These are phyloP conservation scores for Musa itinerans DNA, from an alignment of 176 grass and related monocot species.

Conservation along the genomic window DNA sequence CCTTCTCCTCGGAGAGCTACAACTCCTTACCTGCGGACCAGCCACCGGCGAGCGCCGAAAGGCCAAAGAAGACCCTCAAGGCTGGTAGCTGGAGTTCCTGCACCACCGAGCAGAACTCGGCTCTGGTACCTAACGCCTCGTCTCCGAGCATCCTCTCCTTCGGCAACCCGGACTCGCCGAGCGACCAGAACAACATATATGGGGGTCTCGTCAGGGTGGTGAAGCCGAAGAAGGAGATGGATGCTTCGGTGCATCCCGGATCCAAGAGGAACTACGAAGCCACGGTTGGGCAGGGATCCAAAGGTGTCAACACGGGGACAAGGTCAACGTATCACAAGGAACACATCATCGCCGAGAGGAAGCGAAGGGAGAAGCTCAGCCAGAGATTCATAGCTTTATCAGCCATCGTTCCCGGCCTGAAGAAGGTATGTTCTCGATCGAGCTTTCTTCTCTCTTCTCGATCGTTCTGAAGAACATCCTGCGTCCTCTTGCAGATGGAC, in stretches of 20 bases:
- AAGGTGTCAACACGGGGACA: background rate
- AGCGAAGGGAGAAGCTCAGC: constrained; percentile 24
- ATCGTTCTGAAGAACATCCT: background rate
- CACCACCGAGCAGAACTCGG: constrained; percentile 81
- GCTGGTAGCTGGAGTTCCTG: constrained; percentile 81
- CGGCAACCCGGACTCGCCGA: constrained; percentile 22
- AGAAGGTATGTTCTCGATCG: constrained; percentile 2
- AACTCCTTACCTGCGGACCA: constrained; percentile 8
- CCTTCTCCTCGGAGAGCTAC: constrained; percentile 34
- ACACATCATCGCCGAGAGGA: constrained; percentile 21
- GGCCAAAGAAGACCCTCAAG: constrained; percentile 48
- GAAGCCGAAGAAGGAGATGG: constrained; percentile 58
- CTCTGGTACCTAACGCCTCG: constrained; percentile 24
- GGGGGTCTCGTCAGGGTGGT: constrained; percentile 7
- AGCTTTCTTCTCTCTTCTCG: background rate
- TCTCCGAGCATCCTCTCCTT: constrained; percentile 91
- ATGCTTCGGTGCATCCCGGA: constrained; percentile 16
- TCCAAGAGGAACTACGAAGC: constrained; percentile 54
- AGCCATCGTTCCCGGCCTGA: constrained; percentile 12
- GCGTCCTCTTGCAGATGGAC: constrained; percentile 5
- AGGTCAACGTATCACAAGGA: constrained; percentile 11
- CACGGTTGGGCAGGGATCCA: constrained; percentile 30
- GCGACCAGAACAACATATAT: constrained; percentile 1
- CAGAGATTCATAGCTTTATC: constrained; percentile 22
- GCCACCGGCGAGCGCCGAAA: constrained; percentile 10